These are phyloP conservation scores for Salvia rosmarinus DNA, from an alignment of 257 asterid genomes.

Conservation along the genomic window DNA sequence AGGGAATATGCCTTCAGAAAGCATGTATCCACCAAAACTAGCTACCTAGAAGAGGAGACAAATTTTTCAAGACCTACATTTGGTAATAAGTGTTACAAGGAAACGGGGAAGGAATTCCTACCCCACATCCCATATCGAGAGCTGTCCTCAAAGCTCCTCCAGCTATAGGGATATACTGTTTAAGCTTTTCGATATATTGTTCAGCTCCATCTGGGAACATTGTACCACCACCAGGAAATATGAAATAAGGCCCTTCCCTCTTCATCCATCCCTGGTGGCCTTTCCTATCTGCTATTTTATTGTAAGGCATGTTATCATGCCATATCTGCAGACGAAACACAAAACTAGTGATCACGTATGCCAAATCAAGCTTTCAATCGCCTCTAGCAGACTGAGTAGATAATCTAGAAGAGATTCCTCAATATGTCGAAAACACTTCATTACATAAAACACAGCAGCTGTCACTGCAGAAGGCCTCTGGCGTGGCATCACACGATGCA, in stretches of 20 bases:
- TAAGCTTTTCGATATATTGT: slow-evolving; percentile 89
- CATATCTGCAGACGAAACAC: slow-evolving; percentile 66
- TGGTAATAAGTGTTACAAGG: slow-evolving; percentile 1
- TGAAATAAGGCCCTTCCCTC: slow-evolving; percentile 79
- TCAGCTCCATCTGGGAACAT: slow-evolving; percentile 97
- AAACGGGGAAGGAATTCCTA: slow-evolving; percentile 33
- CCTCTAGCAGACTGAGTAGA: slow-evolving; percentile 8
- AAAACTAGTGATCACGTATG: slow-evolving; percentile 20
- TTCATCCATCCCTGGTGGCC: slow-evolving; percentile 99
- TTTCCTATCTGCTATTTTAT: slow-evolving; percentile 92
- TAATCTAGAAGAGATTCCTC: neutral
- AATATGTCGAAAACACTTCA: slow-evolving; percentile 9
- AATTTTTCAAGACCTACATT: slow-evolving; percentile 6
- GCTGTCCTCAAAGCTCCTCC: slow-evolving; percentile 90
- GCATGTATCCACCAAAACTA: slow-evolving; percentile 96
- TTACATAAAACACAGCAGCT: neutral
- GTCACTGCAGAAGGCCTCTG: slow-evolving; percentile 10
- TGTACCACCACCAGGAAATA: slow-evolving; percentile 97
- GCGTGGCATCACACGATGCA: neutral
- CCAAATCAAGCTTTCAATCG: slow-evolving; percentile 19
- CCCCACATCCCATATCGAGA: slow-evolving; percentile 99
- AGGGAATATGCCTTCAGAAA: slow-evolving; percentile 73
- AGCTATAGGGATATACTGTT: slow-evolving; percentile 87
- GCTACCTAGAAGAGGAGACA: slow-evolving; percentile 71
- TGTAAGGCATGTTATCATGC: slow-evolving; percentile 94